phyloP scores from a whole-genome alignment of 805 yeast genomes.

The Kodamaea restingae region DNA sequence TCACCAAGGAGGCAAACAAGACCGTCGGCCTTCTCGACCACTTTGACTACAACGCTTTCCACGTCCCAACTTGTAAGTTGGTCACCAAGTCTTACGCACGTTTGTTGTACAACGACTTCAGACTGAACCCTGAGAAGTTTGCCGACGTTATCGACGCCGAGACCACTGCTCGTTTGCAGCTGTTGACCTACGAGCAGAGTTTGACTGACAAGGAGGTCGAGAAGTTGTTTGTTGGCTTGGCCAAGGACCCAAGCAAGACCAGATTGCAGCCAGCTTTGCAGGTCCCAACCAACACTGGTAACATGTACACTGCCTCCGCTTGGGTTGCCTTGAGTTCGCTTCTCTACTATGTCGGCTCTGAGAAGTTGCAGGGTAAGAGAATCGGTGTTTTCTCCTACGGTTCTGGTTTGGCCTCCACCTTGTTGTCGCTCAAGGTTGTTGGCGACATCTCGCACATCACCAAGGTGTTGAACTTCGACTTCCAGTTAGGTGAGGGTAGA shows the following conservation, averaged over 20 bases:
- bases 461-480: constrained; percentile 60
- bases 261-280: constrained; percentile 76
- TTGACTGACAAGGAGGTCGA: constrained; percentile 77
- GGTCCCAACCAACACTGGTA: constrained; percentile 96
- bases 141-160: constrained; percentile 40
- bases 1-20: constrained; percentile 44
- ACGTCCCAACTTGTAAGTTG: constrained; percentile 95
- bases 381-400: constrained; percentile 95
- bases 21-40: constrained; percentile 59
- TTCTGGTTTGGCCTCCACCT: constrained; percentile 92
- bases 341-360: constrained; percentile 69
- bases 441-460: constrained; percentile 76
- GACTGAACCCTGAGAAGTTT: constrained; percentile 60
- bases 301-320: constrained; percentile 94
- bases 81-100: constrained; percentile 92
- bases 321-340: constrained; percentile 84
- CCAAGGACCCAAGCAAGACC: constrained; percentile 63
- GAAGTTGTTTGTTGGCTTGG: constrained; percentile 74
- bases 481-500: constrained; percentile 63
- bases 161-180: constrained; percentile 49
- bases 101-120: constrained; percentile 83
- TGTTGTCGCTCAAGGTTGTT: constrained; percentile 72
- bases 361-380: constrained; percentile 73
- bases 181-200: constrained; percentile 68
- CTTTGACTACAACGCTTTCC: constrained; percentile 94